Evolutionary conservation across 2,329 filamentous ascomycete genomes (phyloP).

Genomic region (Aureobasidium melanogenum): DNA sequence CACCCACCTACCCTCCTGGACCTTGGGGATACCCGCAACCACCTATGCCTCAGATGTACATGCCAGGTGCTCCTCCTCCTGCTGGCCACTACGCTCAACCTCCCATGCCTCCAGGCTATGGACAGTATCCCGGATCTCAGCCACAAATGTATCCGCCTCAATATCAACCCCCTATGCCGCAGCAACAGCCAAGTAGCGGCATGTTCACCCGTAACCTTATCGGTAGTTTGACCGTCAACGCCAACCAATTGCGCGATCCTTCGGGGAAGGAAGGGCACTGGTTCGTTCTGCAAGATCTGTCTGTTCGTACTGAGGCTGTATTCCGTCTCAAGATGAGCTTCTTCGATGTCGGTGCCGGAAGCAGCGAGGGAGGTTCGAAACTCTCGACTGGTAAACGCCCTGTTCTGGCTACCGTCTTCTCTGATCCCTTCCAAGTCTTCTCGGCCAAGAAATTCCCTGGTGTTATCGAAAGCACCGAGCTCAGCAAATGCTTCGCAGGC

Average conservation of each 20-base stretch:
- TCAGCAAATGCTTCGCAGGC: conserved; percentile 86
- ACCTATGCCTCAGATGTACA: not conserved
- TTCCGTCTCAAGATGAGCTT: conserved; percentile 76
- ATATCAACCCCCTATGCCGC: not conserved
- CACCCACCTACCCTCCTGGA: not conserved
- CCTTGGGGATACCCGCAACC: not conserved
- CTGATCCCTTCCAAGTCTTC: conserved; percentile 83
- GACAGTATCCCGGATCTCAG: conserved; percentile 11
- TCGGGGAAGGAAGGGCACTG: conserved; percentile 80
- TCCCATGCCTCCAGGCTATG: conserved; percentile 10
- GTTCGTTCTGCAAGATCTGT: conserved; percentile 94
- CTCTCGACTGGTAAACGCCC: conserved; percentile 70
- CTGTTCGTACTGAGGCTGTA: conserved; percentile 81
- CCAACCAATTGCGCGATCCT: conserved; percentile 71
- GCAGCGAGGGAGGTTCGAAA: conserved; percentile 19
- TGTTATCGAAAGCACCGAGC: conserved; percentile 82
- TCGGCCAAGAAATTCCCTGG: conserved; percentile 98
- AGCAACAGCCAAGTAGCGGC: conserved; percentile 48
- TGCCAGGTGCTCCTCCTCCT: not conserved
- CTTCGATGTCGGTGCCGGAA: conserved; percentile 64
- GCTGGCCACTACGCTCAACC: not conserved
- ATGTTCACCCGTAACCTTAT: conserved; percentile 96
- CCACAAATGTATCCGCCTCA: conserved; percentile 6
- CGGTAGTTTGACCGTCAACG: conserved; percentile 81
- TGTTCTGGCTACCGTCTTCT: conserved; percentile 78